These are phyloP conservation scores for Umbelopsis sp. DNA, from an alignment of 192 early-diverging fungal genomes.

Conservation along the genomic window DNA sequence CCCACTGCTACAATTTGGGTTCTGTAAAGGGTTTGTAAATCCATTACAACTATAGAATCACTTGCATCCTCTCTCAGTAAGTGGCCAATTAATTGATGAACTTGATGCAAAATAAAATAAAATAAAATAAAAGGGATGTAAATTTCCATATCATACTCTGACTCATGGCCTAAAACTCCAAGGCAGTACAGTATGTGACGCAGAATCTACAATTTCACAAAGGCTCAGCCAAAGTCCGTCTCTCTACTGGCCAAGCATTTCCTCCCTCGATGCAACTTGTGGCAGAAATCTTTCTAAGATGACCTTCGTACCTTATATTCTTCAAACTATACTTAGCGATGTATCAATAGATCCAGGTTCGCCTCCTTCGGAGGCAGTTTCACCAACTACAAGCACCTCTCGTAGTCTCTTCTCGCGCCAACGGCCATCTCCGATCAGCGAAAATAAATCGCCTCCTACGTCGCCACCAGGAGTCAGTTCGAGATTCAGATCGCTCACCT, in stretches of 20 bases:
- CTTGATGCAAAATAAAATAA: too few species aligned
- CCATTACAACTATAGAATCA: too few species aligned
- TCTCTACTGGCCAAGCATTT: background rate
- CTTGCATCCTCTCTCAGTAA: too few species aligned
- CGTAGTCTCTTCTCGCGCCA: constrained; percentile 24
- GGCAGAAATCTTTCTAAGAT: constrained; percentile 11
- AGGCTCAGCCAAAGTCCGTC: too few species aligned
- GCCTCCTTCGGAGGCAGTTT: constrained; percentile 23
- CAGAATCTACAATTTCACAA: too few species aligned
- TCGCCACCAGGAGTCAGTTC: constrained; percentile 16
- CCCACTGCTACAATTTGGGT: too few species aligned
- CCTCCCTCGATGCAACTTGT: background rate
- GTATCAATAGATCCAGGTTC: constrained; percentile 39
- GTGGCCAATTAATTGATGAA: too few species aligned
- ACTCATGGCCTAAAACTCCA: too few species aligned
- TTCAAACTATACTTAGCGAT: constrained; percentile 50
- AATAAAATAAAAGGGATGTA: too few species aligned
- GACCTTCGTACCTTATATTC: constrained; percentile 48
- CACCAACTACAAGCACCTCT: constrained; percentile 16
- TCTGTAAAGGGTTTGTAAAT: background rate
- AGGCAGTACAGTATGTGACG: too few species aligned
- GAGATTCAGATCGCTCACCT: constrained; percentile 20
- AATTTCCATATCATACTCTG: too few species aligned
- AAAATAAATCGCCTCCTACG: constrained; percentile 9
- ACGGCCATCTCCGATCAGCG: constrained; percentile 26